Evolutionary conservation across 345 rosid genomes (phyloP).

Genomic region (Cardamine resedifolia): DNA sequence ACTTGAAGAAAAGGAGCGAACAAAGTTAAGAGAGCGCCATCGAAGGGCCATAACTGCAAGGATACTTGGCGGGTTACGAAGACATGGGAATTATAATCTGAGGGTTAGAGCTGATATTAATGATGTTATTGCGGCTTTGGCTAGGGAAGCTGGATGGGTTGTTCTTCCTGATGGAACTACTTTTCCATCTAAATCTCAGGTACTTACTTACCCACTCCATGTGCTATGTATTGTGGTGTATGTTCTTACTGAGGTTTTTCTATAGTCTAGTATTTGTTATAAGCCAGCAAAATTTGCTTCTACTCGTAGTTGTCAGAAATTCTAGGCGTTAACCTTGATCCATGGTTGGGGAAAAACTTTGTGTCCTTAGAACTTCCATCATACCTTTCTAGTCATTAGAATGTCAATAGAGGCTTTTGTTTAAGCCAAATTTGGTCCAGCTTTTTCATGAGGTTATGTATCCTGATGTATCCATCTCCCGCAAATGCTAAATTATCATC

Average conservation of each 20-base stretch:
- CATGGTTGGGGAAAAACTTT: background rate
- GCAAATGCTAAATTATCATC: conserved; percentile 10
- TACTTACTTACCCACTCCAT: conserved; percentile 30
- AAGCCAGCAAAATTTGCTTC: conserved; percentile 3
- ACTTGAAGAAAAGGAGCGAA: conserved; percentile 92
- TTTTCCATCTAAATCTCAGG: conserved; percentile 95
- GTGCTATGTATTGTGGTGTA: background rate
- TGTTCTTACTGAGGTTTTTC: background rate
- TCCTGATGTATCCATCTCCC: background rate
- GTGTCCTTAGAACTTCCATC: background rate
- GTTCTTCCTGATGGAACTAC: conserved; percentile 99
- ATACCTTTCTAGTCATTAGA: background rate
- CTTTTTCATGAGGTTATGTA: background rate
- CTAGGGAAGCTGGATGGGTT: conserved; percentile 99
- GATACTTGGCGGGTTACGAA: conserved; percentile 90
- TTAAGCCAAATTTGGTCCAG: background rate
- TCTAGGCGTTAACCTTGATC: background rate
- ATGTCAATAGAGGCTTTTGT: conserved; percentile 9
- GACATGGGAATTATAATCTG: conserved; percentile 97
- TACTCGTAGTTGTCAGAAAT: background rate
- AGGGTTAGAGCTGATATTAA: conserved; percentile 99
- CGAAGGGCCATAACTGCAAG: conserved; percentile 97
- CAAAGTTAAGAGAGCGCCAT: conserved; percentile 95
- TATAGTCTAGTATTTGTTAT: background rate
- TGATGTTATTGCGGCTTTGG: conserved; percentile 97